Evolutionary conservation across 495 filamentous ascomycete species (phyloP), one percentile per base, ranked within the genome.

Genomic region (Talaromyces nanjingensis): DNA sequence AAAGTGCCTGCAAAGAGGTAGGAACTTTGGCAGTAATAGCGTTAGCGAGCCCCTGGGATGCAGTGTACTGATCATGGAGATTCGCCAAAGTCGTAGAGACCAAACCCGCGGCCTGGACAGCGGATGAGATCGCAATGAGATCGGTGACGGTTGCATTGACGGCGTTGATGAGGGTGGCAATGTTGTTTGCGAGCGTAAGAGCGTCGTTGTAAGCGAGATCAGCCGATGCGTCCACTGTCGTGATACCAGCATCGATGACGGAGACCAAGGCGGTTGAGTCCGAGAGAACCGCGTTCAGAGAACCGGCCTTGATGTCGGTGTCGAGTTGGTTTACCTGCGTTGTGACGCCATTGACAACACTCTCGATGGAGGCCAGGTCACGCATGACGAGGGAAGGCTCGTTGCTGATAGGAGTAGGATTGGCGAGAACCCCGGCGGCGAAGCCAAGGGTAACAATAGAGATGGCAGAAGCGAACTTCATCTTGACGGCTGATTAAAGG

Each of bases 11-110:
- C 55, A 59, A 34, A 29, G 6, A 8, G 1, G 55, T 9, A 29
- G 55, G 55, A 8, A 59, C 55, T 59, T 59, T 59, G n/a, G 58
- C 29, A 6, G 37, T 39, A 27, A 60, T 60, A 20, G 58, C 58
- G 45, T n/a, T 16, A 16, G 58, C 31, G 6, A 60, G 58, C 1
- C 25, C 16, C 16, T 27, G 16, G 16, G 58, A 34, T 25, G 29
- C 29, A 16, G 29, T 45, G 20, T 39, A 42, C 34, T 60, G 58
- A 25, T 60, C 58, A 6, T 60, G 16, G 34, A 60, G 58, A 39
- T 60, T 33, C n/a, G 20, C 9, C 20, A 39, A 42, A 8, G 58
- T 60, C 1, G 58, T 60, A 24, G 29, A 60, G 12, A 33, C 58
- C 18, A 39, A 34, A 11, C 33, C 33, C 6, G 37, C 20, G 7